A percentile compares a stretch with the other conserved stretches of the same genome.
phyloP scores from a whole-genome alignment of 768 basidiomycete genomes.

The Gloeopeniophorella convolvens region DNA sequence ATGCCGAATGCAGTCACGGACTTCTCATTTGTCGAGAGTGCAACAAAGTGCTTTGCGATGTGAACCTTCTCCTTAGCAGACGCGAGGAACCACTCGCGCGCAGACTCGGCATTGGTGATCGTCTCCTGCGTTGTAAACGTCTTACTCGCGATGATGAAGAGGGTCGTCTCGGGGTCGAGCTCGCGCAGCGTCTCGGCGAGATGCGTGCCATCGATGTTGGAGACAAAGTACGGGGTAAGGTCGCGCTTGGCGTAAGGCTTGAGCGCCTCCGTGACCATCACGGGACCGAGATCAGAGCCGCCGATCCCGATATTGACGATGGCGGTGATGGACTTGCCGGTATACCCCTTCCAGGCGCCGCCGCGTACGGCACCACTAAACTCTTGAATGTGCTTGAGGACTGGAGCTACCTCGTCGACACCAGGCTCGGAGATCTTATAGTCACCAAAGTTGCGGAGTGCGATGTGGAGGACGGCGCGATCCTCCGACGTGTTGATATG shows the following conservation, averaged over 20 bases:
- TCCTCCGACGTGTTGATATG: slow-evolving; percentile 99
- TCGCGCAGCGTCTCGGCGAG: slow-evolving; percentile 77
- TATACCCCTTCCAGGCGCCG: slow-evolving; percentile 95
- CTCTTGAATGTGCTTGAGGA: slow-evolving; percentile 85
- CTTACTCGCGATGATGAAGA: slow-evolving; percentile 99
- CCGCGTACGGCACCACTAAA: slow-evolving; percentile 82
- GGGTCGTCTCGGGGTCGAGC: slow-evolving; percentile 85
- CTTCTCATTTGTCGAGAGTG: slow-evolving; percentile 92
- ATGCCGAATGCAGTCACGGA: slow-evolving; percentile 95
- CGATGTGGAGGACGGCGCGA: slow-evolving; percentile 93
- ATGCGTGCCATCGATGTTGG: slow-evolving; percentile 98
- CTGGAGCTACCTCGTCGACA: slow-evolving; percentile 72
- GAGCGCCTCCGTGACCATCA: slow-evolving; percentile 98
- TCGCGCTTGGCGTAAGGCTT: slow-evolving; percentile 89
- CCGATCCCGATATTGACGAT: slow-evolving; percentile 99
- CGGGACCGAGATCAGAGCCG: slow-evolving; percentile 94
- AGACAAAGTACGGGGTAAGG: slow-evolving; percentile 82
- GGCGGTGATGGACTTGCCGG: slow-evolving; percentile 88
- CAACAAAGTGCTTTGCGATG: slow-evolving; percentile 98
- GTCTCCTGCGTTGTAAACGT: slow-evolving; percentile 99
- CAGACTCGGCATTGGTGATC: slow-evolving; percentile 95
- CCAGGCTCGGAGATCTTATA: slow-evolving; percentile 79
- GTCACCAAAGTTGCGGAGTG: slow-evolving; percentile 74
- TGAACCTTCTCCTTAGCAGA: slow-evolving; percentile 80
- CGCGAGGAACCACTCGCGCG: slow-evolving; percentile 89